These are phyloP conservation scores for Cenchrus fungigraminus DNA, from an alignment of 176 grass and related monocot species.

Conservation along the genomic window DNA sequence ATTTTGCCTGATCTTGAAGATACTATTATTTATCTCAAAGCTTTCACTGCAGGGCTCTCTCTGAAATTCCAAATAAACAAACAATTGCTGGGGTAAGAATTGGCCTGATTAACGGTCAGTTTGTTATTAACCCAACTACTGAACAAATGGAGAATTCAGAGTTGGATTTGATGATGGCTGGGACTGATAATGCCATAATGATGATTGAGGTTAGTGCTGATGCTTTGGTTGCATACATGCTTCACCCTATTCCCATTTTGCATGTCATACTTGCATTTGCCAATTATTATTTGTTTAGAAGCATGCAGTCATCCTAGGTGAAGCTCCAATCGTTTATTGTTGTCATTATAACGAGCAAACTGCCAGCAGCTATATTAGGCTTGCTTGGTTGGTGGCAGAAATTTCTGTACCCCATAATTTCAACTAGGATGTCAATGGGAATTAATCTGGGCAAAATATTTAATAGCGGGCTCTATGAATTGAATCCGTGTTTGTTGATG, in stretches of 20 bases:
- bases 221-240: slow-evolving; percentile 14
- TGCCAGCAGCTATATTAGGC: not conserved
- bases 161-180: slow-evolving; percentile 94
- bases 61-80: slow-evolving; percentile 95
- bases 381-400: slow-evolving; percentile 13
- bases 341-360: not conserved
- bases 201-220: slow-evolving; percentile 91
- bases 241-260: no score
- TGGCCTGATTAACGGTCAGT: slow-evolving; percentile 76
- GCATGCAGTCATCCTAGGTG: not conserved
- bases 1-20: slow-evolving; percentile 4
- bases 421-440: not conserved
- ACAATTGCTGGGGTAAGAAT: slow-evolving; percentile 92
- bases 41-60: slow-evolving; percentile 73
- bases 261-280: slow-evolving; percentile 18
- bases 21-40: slow-evolving; percentile 28
- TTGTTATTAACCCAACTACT: slow-evolving; percentile 79
- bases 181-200: slow-evolving; percentile 83
- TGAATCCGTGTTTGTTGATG: not conserved
- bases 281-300: not conserved
- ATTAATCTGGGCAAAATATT: not conserved
- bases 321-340: not conserved
- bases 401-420: not conserved
- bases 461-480: not conserved
- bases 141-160: slow-evolving; percentile 95